A percentile compares a stretch with the other conserved stretches of the same genome.
phyloP scores from a whole-genome alignment of 129 eudicot species.

The Dittrichia graveolens region DNA sequence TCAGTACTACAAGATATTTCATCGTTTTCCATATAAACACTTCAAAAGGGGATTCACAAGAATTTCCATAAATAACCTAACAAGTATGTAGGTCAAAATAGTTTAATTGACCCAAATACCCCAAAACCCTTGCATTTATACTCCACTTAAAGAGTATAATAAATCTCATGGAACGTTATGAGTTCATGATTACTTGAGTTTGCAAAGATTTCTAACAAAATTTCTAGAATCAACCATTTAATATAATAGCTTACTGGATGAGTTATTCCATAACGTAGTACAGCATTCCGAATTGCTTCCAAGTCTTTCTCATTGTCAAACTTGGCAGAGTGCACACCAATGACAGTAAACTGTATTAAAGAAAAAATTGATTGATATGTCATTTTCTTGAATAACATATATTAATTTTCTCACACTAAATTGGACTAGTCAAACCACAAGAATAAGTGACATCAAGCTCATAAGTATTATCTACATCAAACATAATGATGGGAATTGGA shows the following conservation, averaged over 20 bases:
- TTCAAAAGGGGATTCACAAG: too few species aligned
- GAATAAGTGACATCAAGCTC: neutral
- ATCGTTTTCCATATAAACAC: too few species aligned
- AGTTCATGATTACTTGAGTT: too few species aligned
- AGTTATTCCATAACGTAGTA: slow-evolving; percentile 78
- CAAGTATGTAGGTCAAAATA: too few species aligned
- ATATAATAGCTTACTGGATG: slow-evolving; percentile 67
- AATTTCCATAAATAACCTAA: too few species aligned
- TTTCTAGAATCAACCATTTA: slow-evolving; percentile 6
- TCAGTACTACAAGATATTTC: neutral
- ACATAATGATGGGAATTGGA: neutral
- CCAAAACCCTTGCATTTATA: too few species aligned
- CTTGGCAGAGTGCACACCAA: slow-evolving; percentile 98
- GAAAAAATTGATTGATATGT: neutral
- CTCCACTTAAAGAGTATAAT: too few species aligned
- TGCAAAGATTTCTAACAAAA: too few species aligned
- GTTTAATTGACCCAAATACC: too few species aligned
- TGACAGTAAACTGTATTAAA: slow-evolving; percentile 70
- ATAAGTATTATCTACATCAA: neutral
- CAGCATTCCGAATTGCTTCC: slow-evolving; percentile 96
- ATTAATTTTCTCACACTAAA: neutral
- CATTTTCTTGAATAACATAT: neutral
- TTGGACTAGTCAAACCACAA: slow-evolving; percentile 9
- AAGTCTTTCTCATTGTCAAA: slow-evolving; percentile 96
- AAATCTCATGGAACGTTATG: too few species aligned